Conservation (phyloP, 768 basidiomycete species). For the Strobilomyces dryophilus region DNA sequence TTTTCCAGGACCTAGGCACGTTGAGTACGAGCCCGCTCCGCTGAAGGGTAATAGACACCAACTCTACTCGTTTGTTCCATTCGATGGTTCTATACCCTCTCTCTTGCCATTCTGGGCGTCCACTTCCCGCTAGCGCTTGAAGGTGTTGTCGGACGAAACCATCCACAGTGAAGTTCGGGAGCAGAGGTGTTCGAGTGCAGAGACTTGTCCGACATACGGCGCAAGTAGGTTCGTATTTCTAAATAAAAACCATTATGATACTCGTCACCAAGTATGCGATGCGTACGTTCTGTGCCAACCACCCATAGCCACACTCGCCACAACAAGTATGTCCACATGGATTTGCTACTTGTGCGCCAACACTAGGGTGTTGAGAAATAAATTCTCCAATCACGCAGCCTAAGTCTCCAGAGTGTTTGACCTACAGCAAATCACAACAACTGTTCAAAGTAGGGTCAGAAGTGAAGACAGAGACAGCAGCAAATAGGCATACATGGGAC, state of each 20-base stretch:
- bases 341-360: slow-evolving; percentile 56
- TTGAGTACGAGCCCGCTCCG: not conserved
- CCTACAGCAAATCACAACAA: slow-evolving; percentile 70
- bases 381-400: not conserved
- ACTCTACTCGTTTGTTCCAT: slow-evolving; percentile 56
- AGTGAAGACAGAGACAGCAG: not conserved
- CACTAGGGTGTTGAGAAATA: slow-evolving; percentile 36
- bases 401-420: slow-evolving; percentile 2
- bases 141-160: slow-evolving; percentile 58
- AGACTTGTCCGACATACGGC: slow-evolving; percentile 57
- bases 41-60: slow-evolving; percentile 19
- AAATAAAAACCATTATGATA: slow-evolving; percentile 6
- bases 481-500: slow-evolving; percentile 60
- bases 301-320: slow-evolving; percentile 60
- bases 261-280: not conserved
- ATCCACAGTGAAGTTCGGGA: slow-evolving; percentile 64
- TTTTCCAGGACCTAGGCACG: slow-evolving; percentile 29
- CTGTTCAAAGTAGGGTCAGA: slow-evolving; percentile 36
- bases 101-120: slow-evolving; percentile 49
- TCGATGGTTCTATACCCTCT: slow-evolving; percentile 46
- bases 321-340: slow-evolving; percentile 76
- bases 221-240: slow-evolving; percentile 47
- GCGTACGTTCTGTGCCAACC: slow-evolving; percentile 53
- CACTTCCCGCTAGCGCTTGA: slow-evolving; percentile 40
- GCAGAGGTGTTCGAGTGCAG: slow-evolving; percentile 39